Conservation (phyloP, 2,329 filamentous ascomycete genomes). For the Pseudogymnoascus sp. region DNA sequence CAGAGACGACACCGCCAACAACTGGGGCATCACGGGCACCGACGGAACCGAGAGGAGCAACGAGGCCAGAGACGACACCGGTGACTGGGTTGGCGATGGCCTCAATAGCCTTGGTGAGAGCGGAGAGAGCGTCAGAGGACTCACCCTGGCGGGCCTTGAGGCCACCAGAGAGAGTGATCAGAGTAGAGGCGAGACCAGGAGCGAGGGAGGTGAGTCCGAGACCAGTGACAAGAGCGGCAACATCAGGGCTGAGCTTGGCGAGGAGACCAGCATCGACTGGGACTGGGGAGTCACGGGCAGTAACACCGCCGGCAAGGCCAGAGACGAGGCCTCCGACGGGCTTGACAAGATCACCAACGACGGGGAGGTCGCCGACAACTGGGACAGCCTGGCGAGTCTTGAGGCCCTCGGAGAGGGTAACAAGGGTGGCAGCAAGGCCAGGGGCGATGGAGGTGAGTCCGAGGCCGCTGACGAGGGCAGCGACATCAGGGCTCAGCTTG, state of each 20-base stretch:
- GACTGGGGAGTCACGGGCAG: background rate
- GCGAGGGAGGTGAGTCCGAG: too few relatives aligned
- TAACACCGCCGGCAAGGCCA: background rate
- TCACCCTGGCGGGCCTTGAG: background rate
- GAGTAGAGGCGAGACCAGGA: too few relatives aligned
- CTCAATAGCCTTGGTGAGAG: background rate
- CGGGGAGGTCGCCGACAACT: too few relatives aligned
- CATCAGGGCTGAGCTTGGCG: background rate
- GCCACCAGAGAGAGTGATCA: background rate
- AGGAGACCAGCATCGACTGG: background rate
- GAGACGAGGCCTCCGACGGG: background rate
- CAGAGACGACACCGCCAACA: background rate
- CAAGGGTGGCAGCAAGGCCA: background rate
- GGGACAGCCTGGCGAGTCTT: background rate
- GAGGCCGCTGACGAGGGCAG: background rate
- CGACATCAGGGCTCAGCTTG: background rate
- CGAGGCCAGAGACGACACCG: background rate
- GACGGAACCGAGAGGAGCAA: background rate
- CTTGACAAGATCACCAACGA: too few relatives aligned
- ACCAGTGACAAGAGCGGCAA: background rate
- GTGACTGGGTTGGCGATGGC: background rate
- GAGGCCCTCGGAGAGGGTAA: background rate
- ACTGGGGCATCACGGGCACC: background rate
- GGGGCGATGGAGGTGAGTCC: background rate
- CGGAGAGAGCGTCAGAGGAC: too few relatives aligned